phyloP scores from a whole-genome alignment of 768 basidiomycete genomes.

The Neoboletus brunneissimus region DNA sequence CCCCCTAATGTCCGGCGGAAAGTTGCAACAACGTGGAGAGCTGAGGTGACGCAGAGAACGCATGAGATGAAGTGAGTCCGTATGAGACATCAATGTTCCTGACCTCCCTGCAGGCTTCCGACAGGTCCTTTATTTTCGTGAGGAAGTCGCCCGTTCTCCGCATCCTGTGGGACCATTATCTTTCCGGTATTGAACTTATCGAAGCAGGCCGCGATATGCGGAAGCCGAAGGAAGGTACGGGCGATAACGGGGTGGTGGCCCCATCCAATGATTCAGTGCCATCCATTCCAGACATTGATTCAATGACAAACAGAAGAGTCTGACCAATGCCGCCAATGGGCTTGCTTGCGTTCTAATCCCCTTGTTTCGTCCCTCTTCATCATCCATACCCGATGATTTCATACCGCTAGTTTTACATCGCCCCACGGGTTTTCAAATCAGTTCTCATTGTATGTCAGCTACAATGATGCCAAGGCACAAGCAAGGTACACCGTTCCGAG shows the following conservation, averaged over 20 bases:
- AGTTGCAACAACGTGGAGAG: background rate
- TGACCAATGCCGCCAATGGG: background rate
- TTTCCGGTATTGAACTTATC: background rate
- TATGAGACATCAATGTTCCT: background rate
- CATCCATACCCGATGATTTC: background rate
- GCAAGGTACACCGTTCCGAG: background rate
- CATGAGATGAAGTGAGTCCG: background rate
- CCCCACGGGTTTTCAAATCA: background rate
- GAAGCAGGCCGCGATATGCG: background rate
- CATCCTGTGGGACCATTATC: constrained; percentile 1
- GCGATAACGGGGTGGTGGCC: background rate
- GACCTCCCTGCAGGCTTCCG: background rate
- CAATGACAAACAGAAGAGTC: background rate
- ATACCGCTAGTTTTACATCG: background rate
- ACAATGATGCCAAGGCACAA: constrained; percentile 4
- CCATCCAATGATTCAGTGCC: background rate
- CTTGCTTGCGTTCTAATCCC: background rate
- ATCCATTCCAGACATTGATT: background rate
- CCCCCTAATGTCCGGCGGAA: background rate
- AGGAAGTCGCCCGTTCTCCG: background rate
- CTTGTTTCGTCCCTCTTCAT: background rate
- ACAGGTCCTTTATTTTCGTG: constrained; percentile 1
- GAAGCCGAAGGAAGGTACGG: background rate
- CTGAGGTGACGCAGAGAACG: background rate
- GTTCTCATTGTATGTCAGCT: background rate